A percentile compares a stretch with the other conserved stretches of the same genome.
These are phyloP conservation scores for Hypoxylon rickii DNA, from an alignment of 495 filamentous ascomycete genomes.

Conservation along the genomic window DNA sequence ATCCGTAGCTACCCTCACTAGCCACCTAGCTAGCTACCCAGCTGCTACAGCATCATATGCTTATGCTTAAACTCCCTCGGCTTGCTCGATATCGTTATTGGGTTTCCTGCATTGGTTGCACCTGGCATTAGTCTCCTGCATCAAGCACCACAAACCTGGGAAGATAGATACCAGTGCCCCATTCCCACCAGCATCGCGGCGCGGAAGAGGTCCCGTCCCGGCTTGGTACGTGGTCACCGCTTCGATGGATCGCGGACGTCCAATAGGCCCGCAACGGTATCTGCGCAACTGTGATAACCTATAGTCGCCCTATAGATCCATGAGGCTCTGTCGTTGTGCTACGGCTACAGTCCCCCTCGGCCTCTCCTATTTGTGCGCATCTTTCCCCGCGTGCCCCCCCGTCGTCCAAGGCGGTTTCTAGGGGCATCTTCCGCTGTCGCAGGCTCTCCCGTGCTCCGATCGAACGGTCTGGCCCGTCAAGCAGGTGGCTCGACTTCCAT, in stretches of 20 bases:
- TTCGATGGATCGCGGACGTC: not conserved
- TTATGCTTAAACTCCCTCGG: too few species aligned
- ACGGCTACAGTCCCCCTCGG: not conserved
- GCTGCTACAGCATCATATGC: too few species aligned
- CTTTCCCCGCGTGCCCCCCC: not conserved
- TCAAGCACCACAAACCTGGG: too few species aligned
- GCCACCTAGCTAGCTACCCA: too few species aligned
- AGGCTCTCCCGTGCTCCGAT: not conserved
- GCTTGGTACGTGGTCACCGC: conserved; percentile 11
- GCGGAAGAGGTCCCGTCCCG: not conserved
- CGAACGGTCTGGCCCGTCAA: conserved; percentile 2
- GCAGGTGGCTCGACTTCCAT: not conserved
- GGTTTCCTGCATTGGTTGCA: too few species aligned
- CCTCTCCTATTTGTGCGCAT: not conserved
- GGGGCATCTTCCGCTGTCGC: not conserved
- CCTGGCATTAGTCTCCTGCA: too few species aligned
- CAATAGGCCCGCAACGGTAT: not conserved
- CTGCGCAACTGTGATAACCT: too few species aligned
- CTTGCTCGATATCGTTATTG: too few species aligned
- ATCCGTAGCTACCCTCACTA: too few species aligned
- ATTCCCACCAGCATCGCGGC: too few species aligned
- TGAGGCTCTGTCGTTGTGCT: conserved; percentile 6
- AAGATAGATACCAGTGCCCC: too few species aligned
- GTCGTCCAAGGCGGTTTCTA: too few species aligned
- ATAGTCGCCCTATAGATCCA: not conserved